A percentile compares a stretch with the other conserved stretches of the same genome.
Evolutionary conservation across 2,329 filamentous ascomycete species (phyloP).

Genomic region (Apiospora koreana): DNA sequence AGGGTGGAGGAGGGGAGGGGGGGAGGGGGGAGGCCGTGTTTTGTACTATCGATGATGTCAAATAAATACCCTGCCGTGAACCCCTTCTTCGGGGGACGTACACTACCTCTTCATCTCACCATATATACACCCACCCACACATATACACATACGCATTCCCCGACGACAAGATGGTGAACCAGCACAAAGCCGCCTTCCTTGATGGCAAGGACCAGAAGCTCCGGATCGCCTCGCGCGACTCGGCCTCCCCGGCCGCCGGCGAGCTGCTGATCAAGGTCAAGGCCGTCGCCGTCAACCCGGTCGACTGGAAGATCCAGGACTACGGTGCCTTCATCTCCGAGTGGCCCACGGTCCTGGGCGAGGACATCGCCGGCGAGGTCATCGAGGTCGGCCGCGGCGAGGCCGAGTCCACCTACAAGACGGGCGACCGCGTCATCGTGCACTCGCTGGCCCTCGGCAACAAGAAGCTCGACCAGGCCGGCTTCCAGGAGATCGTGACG

Average conservation of each 20-base stretch:
- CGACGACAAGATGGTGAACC: conserved; percentile 6
- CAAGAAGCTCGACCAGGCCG: conserved; percentile 11
- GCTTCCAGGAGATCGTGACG: conserved; percentile 20
- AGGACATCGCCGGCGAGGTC: conserved; percentile 25
- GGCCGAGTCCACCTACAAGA: conserved; percentile 11
- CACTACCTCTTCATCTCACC: background rate
- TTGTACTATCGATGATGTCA: background rate
- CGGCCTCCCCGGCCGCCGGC: background rate
- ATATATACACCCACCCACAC: background rate
- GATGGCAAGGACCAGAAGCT: conserved; percentile 6
- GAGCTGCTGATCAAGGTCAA: conserved; percentile 19
- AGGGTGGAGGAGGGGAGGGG: background rate
- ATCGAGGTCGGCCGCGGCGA: conserved; percentile 21
- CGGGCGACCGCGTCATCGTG: conserved; percentile 35
- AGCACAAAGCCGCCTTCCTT: conserved; percentile 13
- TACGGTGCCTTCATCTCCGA: conserved; percentile 24
- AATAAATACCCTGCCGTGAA: background rate
- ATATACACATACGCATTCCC: background rate
- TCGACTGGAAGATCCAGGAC: conserved; percentile 38
- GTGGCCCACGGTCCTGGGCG: conserved; percentile 23
- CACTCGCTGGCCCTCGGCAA: conserved; percentile 18
- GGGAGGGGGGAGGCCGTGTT: no score
- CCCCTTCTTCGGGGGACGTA: background rate
- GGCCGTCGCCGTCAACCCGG: conserved; percentile 35
- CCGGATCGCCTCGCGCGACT: background rate